Percentiles rank a stretch among this genome's conserved stretches.
phyloP scores from a whole-genome alignment of 331 rosid species.

The Malus hybrid region DNA sequence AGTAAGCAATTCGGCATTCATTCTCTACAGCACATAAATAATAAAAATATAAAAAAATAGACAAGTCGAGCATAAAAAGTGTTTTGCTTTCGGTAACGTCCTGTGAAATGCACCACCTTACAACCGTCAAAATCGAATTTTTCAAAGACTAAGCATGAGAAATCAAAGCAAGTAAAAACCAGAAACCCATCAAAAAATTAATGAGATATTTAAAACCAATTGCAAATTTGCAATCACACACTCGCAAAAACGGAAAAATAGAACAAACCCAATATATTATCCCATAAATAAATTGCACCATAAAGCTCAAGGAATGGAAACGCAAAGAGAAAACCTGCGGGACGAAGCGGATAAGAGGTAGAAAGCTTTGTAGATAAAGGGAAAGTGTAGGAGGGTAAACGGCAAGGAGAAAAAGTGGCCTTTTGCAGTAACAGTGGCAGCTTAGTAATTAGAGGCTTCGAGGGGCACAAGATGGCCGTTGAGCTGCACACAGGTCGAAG shows the following conservation, averaged over 20 bases:
- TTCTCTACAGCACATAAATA: background rate
- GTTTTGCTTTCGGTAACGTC: background rate
- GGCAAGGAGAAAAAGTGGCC: background rate
- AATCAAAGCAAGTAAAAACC: background rate
- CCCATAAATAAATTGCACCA: background rate
- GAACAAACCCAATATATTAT: background rate
- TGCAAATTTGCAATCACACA: background rate
- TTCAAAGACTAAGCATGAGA: background rate
- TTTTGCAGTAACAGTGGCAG: slow-evolving; percentile 14
- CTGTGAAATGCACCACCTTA: background rate
- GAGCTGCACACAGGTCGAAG: slow-evolving; percentile 35
- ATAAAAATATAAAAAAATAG: background rate
- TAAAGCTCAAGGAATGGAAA: background rate
- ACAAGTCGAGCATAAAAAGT: background rate
- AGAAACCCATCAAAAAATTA: background rate
- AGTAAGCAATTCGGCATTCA: background rate
- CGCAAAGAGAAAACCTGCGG: slow-evolving; percentile 16
- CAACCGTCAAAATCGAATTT: background rate
- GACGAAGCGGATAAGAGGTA: slow-evolving; percentile 18
- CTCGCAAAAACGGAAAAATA: background rate
- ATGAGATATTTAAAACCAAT: background rate
- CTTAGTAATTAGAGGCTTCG: slow-evolving; percentile 1
- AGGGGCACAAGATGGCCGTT: slow-evolving; percentile 8
- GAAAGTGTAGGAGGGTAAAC: slow-evolving; percentile 2
- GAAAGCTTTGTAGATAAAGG: slow-evolving; percentile 23